Percentiles rank a stretch among this genome's conserved stretches.
phyloP scores from a whole-genome alignment of 768 basidiomycete species.

The Kwoniella botswanensis region DNA sequence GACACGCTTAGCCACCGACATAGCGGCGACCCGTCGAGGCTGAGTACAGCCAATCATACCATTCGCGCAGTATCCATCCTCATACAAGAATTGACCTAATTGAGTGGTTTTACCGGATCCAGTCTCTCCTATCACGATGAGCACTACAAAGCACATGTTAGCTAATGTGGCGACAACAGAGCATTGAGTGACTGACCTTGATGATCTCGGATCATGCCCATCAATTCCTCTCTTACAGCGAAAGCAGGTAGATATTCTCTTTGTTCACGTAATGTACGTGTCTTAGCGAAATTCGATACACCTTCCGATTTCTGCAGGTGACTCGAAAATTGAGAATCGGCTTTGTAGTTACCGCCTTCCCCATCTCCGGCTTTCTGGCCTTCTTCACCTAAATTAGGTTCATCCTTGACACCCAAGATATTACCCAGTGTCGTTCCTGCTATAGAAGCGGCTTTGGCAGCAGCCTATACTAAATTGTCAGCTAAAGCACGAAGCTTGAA shows the following conservation, averaged over 20 bases:
- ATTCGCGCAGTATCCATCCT: slow-evolving; percentile 89
- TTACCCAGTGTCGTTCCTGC: slow-evolving; percentile 95
- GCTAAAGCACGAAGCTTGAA: background rate
- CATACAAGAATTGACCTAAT: slow-evolving; percentile 90
- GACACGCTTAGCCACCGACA: slow-evolving; percentile 99
- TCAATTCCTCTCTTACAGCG: slow-evolving; percentile 90
- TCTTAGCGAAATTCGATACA: slow-evolving; percentile 80
- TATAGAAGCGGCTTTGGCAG: slow-evolving; percentile 88
- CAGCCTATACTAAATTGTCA: slow-evolving; percentile 65
- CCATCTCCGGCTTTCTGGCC: slow-evolving; percentile 61
- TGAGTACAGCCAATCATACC: slow-evolving; percentile 97
- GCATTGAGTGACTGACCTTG: slow-evolving; percentile 68
- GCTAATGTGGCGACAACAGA: background rate
- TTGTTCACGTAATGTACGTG: slow-evolving; percentile 87
- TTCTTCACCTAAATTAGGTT: slow-evolving; percentile 76
- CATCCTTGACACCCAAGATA: slow-evolving; percentile 95
- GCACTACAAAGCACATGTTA: slow-evolving; percentile 63
- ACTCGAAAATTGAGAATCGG: slow-evolving; percentile 95
- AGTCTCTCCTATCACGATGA: slow-evolving; percentile 98
- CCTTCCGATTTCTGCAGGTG: slow-evolving; percentile 76
- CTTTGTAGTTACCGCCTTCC: slow-evolving; percentile 69
- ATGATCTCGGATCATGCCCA: slow-evolving; percentile 87
- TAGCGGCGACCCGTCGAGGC: slow-evolving; percentile 96
- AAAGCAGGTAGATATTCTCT: slow-evolving; percentile 97
- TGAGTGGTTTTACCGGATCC: slow-evolving; percentile 99